Conservation (phyloP, 352 stramenopile genomes). For the Globisporangium canariense region DNA sequence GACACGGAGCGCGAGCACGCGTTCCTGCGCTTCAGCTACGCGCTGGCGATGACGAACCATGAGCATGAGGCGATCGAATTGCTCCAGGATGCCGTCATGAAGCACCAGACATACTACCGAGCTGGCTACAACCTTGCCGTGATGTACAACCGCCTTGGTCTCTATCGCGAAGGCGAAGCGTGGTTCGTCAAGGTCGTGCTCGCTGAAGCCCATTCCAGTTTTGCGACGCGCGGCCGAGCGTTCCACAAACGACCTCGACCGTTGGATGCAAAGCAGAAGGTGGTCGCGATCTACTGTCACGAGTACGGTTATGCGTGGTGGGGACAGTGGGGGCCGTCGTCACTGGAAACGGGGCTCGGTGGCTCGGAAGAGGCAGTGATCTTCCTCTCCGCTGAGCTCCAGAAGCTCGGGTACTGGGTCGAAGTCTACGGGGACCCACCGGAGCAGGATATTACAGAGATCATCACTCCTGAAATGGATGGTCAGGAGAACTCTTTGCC, state of each 20-base stretch:
- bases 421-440: slow-evolving; percentile 83
- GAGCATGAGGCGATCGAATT: slow-evolving; percentile 31
- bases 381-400: slow-evolving; percentile 79
- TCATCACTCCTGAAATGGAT: slow-evolving; percentile 4
- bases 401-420: slow-evolving; percentile 78
- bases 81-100: slow-evolving; percentile 21
- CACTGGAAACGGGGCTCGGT: slow-evolving; percentile 62
- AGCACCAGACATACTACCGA: slow-evolving; percentile 34
- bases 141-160: slow-evolving; percentile 25
- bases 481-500: neutral
- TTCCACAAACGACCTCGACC: slow-evolving; percentile 30
- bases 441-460: slow-evolving; percentile 31
- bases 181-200: slow-evolving; percentile 30
- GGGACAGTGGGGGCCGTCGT: slow-evolving; percentile 82
- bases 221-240: slow-evolving; percentile 19
- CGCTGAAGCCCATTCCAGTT: slow-evolving; percentile 31
- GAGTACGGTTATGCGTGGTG: slow-evolving; percentile 92
- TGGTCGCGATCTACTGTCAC: slow-evolving; percentile 88
- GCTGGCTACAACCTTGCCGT: slow-evolving; percentile 54
- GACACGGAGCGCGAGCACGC: slow-evolving; percentile 26
- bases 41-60: slow-evolving; percentile 23
- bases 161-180: slow-evolving; percentile 31
- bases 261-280: slow-evolving; percentile 9
- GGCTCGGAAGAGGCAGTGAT: slow-evolving; percentile 91
- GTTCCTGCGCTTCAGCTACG: slow-evolving; percentile 43